These are phyloP conservation scores for Mortierella antarctica DNA, from an alignment of 192 early-diverging fungal genomes.

Conservation along the genomic window DNA sequence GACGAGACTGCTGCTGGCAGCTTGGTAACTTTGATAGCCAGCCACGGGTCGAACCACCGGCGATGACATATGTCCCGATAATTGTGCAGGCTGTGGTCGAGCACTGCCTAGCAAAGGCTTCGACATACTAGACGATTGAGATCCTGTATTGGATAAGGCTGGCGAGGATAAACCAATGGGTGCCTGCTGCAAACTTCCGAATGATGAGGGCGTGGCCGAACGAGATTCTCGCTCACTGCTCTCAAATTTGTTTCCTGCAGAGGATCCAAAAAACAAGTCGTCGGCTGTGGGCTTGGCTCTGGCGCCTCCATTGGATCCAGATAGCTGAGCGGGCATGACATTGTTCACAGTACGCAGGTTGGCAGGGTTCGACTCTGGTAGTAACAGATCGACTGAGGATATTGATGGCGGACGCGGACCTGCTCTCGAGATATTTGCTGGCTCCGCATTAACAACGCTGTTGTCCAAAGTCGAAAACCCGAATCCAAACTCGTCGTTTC, in stretches of 20 bases:
- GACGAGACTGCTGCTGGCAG: neutral
- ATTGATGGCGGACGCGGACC: constrained; percentile 19
- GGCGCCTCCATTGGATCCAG: constrained; percentile 12
- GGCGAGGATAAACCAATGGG: constrained; percentile 25
- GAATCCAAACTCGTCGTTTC: constrained; percentile 39
- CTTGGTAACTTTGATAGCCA: neutral
- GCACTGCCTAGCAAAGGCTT: constrained; percentile 16
- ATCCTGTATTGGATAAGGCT: constrained; percentile 5
- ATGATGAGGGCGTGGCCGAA: constrained; percentile 24
- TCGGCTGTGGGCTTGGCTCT: constrained; percentile 31
- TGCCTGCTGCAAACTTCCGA: constrained; percentile 9
- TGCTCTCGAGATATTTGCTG: neutral
- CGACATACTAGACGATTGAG: constrained; percentile 15
- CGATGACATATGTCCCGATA: neutral
- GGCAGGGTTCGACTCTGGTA: neutral
- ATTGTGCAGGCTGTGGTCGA: neutral
- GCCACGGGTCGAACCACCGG: neutral
- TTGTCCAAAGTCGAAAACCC: neutral
- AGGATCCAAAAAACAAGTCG: constrained; percentile 37
- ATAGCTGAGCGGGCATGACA: constrained; percentile 13
- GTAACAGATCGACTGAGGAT: neutral
- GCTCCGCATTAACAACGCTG: neutral
- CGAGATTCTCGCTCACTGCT: constrained; percentile 7
- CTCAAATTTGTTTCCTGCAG: constrained; percentile 17
- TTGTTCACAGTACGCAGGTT: neutral